phyloP scores from a whole-genome alignment of 2,329 filamentous ascomycete species.

The Xylaria sp. region DNA sequence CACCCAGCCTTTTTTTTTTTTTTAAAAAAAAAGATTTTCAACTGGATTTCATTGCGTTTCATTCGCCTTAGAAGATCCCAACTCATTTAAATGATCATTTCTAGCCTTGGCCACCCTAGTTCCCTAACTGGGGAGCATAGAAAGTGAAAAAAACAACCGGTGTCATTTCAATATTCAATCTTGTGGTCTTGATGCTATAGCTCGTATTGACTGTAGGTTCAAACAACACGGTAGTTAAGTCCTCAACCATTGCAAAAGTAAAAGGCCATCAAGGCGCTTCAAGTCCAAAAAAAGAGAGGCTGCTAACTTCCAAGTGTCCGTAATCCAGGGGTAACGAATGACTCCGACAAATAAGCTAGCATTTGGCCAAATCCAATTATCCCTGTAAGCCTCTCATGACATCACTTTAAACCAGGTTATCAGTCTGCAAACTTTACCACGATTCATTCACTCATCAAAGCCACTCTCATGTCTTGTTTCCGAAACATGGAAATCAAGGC shows the following conservation, averaged over 20 bases:
- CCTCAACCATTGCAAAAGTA: neutral
- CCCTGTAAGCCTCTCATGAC: neutral
- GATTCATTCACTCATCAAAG: neutral
- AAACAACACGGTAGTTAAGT: neutral
- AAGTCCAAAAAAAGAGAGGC: neutral
- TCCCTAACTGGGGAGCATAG: too few relatives aligned
- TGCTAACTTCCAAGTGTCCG: neutral
- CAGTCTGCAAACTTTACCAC: neutral
- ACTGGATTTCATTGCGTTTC: too few relatives aligned
- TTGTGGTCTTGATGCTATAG: neutral
- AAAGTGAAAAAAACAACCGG: too few relatives aligned
- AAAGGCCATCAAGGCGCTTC: neutral
- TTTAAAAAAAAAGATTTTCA: too few relatives aligned
- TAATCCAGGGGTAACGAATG: neutral
- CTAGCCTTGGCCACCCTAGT: too few relatives aligned
- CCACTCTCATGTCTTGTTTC: neutral
- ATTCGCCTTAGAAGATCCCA: too few relatives aligned
- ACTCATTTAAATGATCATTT: too few relatives aligned
- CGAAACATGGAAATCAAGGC: slow-evolving; percentile 15
- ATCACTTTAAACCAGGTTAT: neutral
- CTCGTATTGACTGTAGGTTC: neutral
- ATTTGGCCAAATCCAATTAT: neutral
- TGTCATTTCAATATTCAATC: neutral
- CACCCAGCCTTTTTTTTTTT: too few relatives aligned
- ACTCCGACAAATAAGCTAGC: neutral